Evolutionary conservation across 768 basidiomycete genomes (phyloP), one percentile per base, ranked within the genome.

Genomic region (Boletus bicolor): DNA sequence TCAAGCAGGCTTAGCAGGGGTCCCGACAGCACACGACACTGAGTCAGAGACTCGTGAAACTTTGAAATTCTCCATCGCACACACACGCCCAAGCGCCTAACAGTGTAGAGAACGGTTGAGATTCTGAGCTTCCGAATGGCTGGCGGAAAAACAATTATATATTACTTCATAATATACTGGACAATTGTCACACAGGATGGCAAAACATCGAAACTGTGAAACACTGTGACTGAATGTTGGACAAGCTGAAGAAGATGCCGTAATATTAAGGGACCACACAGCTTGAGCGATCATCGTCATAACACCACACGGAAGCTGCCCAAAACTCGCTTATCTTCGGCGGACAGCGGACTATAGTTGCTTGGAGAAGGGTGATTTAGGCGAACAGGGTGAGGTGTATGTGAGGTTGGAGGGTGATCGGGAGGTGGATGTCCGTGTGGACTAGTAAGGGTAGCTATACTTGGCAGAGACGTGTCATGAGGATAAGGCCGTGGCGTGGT

Each of bases 251-350:
- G 43, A 17, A 38, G 32, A 45, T 46, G 44, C 15, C 58, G 51
- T 49, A 44, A 42, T 43, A 52, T 44, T 32, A 54, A 59, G 46
- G 53, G 12, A 24, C 19, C n/a, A 28, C 14, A n/a, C 11, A 21
- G 17, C 19, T 15, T 10, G 21, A 28, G 17, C 2, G 2, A 37
- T 45, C 10, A 56, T 59, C 34, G 53, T 71, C 69, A 84, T 49
- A 83, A 67, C 26, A 77, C 75, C 43, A 84, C 76, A 43, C 79
- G 79, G 64, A 86, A 79, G 44, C 80, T 79, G 58, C 77, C 77
- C 51, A 86, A 65, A n/a, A 76, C 81, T 51, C 82, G 76, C 53
- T 77, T 79, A 66, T 86, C 84, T 65, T 86, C 84, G 44, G 79
- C 72, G 10, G 82, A 72, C 35, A 83, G 47, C 73, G 75, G 58